Evolutionary conservation across 306 rosid genomes (phyloP), one percentile per base, ranked within the genome.

Genomic region (Adenanthera pavonina): DNA sequence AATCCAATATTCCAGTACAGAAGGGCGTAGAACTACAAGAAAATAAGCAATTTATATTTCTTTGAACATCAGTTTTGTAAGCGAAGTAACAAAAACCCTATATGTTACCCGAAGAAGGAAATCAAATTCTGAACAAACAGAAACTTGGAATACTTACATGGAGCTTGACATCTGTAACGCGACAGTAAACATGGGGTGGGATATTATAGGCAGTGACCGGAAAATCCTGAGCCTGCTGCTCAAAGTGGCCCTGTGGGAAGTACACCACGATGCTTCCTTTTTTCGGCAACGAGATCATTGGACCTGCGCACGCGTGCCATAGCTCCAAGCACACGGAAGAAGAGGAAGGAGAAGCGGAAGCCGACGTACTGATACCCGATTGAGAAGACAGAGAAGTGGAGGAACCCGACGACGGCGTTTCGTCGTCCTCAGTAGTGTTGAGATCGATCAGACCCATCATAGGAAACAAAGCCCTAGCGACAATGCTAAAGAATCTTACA

Each of bases 301-400:
- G 99, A 3, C 99, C 99, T 0, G 99, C 99, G 84, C 98, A 96
- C 0, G 99, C 99, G 80, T 96, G 99, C 99, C 98, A 96, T 2
- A 96, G 91, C 85, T 96, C 98, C 92, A 96, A 85, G 86, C 99
- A 93, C 75, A 93, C 93, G 8, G 99, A 84, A 44, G 86, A 11
- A 66, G 86, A 44, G 48, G 85, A 17, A 70, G 75, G 79, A 34
- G 80, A 54, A 54, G 86, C 47, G 3, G 87, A 68, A 54, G 84
- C 85, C 36, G 84, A 85, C 78, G 80, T 75, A 62, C 83, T 86
- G 61, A 86, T 75, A 8, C 89, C 90, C 0, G 97, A 90, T 16
- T 79, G 91, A 72, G 89, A 85, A 33, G 94, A 83, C 4, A 91
- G 77, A 0, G 94, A 80, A 75, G 81, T 76, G 36, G 93, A 83